Evolutionary conservation across 805 yeast genomes (phyloP).

Genomic region (Yamadazyma endophytica): DNA sequence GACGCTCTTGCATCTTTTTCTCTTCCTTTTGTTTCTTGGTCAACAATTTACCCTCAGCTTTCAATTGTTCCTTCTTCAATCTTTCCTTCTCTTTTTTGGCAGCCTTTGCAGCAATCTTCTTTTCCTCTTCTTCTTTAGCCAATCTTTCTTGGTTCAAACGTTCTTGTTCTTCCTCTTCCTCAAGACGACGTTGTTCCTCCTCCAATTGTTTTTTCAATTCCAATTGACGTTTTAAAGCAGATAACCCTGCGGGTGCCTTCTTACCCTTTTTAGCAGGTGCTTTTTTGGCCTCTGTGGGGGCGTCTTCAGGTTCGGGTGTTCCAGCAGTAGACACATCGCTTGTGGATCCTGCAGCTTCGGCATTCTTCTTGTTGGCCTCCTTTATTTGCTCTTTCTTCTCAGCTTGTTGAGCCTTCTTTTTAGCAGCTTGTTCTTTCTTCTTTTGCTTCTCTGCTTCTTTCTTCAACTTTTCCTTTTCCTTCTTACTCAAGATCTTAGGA

Average conservation of each 20-base stretch:
- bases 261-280: slow-evolving; percentile 47
- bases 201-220: slow-evolving; percentile 85
- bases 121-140: slow-evolving; percentile 60
- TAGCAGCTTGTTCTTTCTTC: slow-evolving; percentile 86
- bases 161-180: slow-evolving; percentile 59
- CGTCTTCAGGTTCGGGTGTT: slow-evolving; percentile 24
- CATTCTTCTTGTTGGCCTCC: slow-evolving; percentile 41
- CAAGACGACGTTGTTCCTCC: slow-evolving; percentile 70
- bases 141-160: slow-evolving; percentile 49
- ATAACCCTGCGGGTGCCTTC: slow-evolving; percentile 84
- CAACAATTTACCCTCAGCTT: slow-evolving; percentile 91
- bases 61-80: slow-evolving; percentile 82
- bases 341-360: slow-evolving; percentile 29
- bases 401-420: slow-evolving; percentile 71
- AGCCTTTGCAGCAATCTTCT: slow-evolving; percentile 52
- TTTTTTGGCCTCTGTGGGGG: slow-evolving; percentile 24
- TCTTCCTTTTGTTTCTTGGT: slow-evolving; percentile 96
- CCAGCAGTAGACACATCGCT: slow-evolving; percentile 20
- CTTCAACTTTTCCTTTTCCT: slow-evolving; percentile 92
- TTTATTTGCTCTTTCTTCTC: slow-evolving; percentile 56
- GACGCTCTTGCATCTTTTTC: slow-evolving; percentile 77
- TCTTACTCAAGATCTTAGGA: slow-evolving; percentile 81
- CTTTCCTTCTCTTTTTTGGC: slow-evolving; percentile 85
- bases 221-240: slow-evolving; percentile 85
- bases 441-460: slow-evolving; percentile 87